Evolutionary conservation across 2,329 filamentous ascomycete genomes (phyloP).

Genomic region (Ophiocordyceps australis): DNA sequence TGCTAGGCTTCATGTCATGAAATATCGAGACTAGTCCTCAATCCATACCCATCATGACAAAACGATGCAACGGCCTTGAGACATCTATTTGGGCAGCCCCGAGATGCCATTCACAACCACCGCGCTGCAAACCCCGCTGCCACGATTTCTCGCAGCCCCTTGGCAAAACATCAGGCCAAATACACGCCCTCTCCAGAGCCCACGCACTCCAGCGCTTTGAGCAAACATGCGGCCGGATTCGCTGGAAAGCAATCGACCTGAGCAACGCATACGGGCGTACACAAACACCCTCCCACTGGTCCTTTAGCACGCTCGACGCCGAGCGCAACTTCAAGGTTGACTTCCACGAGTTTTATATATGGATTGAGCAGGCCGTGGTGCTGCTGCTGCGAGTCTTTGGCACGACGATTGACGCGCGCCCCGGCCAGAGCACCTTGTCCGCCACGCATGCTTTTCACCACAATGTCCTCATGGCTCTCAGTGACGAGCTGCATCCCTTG

Average conservation of each 20-base stretch:
- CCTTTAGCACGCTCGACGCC: conserved; percentile 22
- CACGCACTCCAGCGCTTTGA: conserved; percentile 37
- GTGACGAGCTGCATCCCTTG: conserved; percentile 37
- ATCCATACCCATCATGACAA: conserved; percentile 1
- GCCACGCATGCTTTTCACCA: conserved; percentile 43
- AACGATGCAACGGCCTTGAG: conserved; percentile 3
- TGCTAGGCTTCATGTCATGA: too few relatives aligned
- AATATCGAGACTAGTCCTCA: too few relatives aligned
- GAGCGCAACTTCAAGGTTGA: conserved; percentile 62
- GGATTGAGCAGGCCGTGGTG: conserved; percentile 53
- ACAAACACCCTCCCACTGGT: conserved; percentile 14
- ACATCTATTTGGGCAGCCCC: conserved; percentile 5
- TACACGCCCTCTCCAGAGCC: conserved; percentile 1
- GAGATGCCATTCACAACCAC: too few relatives aligned
- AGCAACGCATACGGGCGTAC: conserved; percentile 36
- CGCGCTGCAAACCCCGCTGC: too few relatives aligned
- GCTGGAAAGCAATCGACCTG: conserved; percentile 46
- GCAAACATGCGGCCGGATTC: conserved; percentile 39
- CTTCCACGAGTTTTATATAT: conserved; percentile 59
- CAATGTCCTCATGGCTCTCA: conserved; percentile 46
- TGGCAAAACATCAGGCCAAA: not conserved
- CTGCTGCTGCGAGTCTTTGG: conserved; percentile 47
- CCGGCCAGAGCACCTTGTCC: not conserved
- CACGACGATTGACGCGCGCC: conserved; percentile 23
- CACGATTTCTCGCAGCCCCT: too few relatives aligned